Base-by-base conservation (phyloP, 169 alveolate species). In the Babesia sp. region DNA sequence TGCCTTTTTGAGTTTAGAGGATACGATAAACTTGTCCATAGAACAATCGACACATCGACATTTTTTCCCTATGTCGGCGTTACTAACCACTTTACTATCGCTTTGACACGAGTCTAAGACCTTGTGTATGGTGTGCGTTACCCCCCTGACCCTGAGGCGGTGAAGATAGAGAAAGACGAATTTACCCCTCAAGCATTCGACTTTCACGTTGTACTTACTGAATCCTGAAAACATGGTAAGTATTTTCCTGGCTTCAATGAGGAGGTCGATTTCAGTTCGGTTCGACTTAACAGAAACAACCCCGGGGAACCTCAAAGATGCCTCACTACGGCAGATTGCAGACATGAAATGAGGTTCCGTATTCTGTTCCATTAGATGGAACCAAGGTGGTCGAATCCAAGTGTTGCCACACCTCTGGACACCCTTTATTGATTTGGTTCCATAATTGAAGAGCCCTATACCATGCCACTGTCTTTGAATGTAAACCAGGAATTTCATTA, bases 11-110 rank as follows among this genome's bases (percentile, higher is more conserved):
- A 2, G 41, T 31, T 64, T 64, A 1, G 74, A 64, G 11, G 74
- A 64, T 36, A 50, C 18, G n/a, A 64, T 46, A 24, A 64, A 18
- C n/a, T 45, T 45, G 48, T 64, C 74, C 44, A 29, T 44, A 0
- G 61, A 7, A 48, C 74, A 64, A 33, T 64, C 74, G 11, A 64
- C 31, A 24, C 74, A 64, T 2, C 22, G 61, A 50, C 74, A 64
- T 22, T 46, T 45, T 26, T 64, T 64, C 6, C 61, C 61, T 12
- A 39, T 31, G 18, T 61, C 71, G 0, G 31, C 1, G 12, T 64
- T 46, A 0, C 14, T 14, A 41, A n/a, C 59, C 22, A 37, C 14
- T 14, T 44, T 16, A 5, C 8, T 51, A 6, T 16, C 63, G 2
- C 5, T 36, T 33, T 50, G 74, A 0, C 24, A 18, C 7, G 50